phyloP scores from a whole-genome alignment of 495 filamentous ascomycete genomes.

The Penicillium flavigenum region DNA sequence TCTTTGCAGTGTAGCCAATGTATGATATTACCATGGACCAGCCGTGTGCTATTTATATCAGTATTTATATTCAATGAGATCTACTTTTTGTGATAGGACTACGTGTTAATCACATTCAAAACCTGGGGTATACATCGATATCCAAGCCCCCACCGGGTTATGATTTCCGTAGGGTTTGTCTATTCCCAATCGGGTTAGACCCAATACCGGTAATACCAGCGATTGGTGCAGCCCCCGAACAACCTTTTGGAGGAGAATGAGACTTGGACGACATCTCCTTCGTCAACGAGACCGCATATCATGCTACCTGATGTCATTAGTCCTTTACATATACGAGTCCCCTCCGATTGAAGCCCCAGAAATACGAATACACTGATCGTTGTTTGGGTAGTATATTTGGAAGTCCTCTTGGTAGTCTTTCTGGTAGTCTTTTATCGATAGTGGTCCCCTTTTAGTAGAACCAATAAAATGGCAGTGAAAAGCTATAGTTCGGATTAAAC shows the following conservation, averaged over 20 bases:
- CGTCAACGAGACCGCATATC: background rate
- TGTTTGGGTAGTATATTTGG: too few relatives aligned
- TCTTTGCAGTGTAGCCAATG: background rate
- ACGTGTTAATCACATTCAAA: background rate
- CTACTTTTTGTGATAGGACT: background rate
- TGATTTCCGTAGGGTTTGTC: background rate
- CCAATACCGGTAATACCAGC: background rate
- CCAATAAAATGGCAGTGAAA: too few relatives aligned
- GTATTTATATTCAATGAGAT: background rate
- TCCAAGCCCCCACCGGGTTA: background rate
- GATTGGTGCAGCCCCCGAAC: background rate
- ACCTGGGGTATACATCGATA: background rate
- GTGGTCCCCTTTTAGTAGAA: too few relatives aligned
- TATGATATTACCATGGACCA: background rate
- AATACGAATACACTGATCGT: background rate
- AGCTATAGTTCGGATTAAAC: constrained; percentile 6
- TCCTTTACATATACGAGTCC: background rate
- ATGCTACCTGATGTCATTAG: background rate
- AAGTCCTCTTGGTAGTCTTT: too few relatives aligned
- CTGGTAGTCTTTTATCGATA: too few relatives aligned
- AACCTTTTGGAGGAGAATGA: background rate
- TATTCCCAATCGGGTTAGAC: constrained; percentile 1
- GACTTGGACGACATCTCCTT: background rate
- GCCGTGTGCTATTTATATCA: background rate
- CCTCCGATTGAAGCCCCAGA: background rate